These are phyloP conservation scores for Clausena lansium DNA, from an alignment of 345 rosid genomes.

Conservation along the genomic window DNA sequence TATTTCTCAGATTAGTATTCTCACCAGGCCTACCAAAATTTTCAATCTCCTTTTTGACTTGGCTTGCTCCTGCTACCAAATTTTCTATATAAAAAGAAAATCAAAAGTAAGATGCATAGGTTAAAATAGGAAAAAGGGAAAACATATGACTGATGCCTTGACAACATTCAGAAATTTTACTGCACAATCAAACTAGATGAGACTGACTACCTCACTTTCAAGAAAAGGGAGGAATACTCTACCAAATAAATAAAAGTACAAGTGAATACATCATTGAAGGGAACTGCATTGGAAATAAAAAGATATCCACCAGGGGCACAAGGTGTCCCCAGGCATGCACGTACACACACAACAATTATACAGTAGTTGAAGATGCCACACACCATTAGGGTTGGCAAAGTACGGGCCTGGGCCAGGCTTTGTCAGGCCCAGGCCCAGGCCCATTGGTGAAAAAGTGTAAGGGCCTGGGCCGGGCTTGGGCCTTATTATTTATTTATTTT, in stretches of 20 bases:
- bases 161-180: neutral
- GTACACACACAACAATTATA: neutral
- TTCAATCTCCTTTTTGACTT: neutral
- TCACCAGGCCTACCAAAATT: neutral
- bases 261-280: neutral
- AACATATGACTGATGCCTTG: neutral
- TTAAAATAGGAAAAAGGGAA: neutral
- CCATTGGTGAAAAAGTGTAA: too few species aligned
- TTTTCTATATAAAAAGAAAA: constrained; percentile 9
- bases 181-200: neutral
- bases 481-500: too few species aligned
- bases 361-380: neutral
- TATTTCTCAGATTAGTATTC: constrained; percentile 2
- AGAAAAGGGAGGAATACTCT: neutral
- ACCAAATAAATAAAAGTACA: neutral
- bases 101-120: neutral
- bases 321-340: neutral
- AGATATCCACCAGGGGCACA: neutral
- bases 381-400: neutral
- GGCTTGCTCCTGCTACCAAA: constrained; percentile 8
- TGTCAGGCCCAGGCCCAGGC: too few species aligned
- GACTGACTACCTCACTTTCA: neutral
- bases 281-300: neutral
- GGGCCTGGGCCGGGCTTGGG: too few species aligned
- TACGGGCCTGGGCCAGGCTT: too few species aligned